These are phyloP conservation scores for Floccularia luteovirens DNA, from an alignment of 768 basidiomycete genomes.

Conservation along the genomic window DNA sequence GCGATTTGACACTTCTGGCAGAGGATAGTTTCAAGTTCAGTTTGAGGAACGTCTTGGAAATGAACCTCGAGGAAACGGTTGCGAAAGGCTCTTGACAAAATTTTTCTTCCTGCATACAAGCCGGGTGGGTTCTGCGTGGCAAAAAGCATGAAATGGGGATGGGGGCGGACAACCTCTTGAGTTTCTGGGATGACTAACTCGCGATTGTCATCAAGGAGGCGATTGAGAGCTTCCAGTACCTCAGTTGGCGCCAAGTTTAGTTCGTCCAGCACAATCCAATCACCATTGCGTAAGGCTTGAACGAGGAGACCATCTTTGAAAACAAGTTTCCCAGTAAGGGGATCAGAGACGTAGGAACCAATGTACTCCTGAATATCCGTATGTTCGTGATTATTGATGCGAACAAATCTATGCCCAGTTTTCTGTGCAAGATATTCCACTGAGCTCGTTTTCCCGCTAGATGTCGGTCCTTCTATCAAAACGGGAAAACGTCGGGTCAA, in stretches of 20 bases:
- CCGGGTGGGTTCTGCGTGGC: slow-evolving; percentile 98
- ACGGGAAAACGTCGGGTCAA: slow-evolving; percentile 87
- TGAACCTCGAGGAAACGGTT: slow-evolving; percentile 98
- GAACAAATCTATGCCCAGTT: slow-evolving; percentile 92
- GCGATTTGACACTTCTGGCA: slow-evolving; percentile 89
- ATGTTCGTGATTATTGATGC: slow-evolving; percentile 99
- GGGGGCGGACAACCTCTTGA: slow-evolving; percentile 87
- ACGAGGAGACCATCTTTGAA: slow-evolving; percentile 95
- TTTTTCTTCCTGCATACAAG: slow-evolving; percentile 89
- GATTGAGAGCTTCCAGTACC: slow-evolving; percentile 94
- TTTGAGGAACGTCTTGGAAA: slow-evolving; percentile 93
- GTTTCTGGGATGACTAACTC: slow-evolving; percentile 95
- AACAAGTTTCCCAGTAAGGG: slow-evolving; percentile 84
- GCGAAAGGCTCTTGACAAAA: slow-evolving; percentile 91
- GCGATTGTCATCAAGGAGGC: slow-evolving; percentile 94
- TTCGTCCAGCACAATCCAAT: slow-evolving; percentile 99
- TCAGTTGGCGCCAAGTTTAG: slow-evolving; percentile 97
- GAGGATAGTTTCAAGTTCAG: slow-evolving; percentile 90
- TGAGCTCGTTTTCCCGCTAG: slow-evolving; percentile 94
- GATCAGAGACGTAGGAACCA: slow-evolving; percentile 93
- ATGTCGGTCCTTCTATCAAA: slow-evolving; percentile 96
- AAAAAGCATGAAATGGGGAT: slow-evolving; percentile 96
- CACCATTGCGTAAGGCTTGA: slow-evolving; percentile 81
- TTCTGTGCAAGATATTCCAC: slow-evolving; percentile 91
- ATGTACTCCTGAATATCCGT: slow-evolving; percentile 99